phyloP scores from a whole-genome alignment of 805 yeast species.

The Sugiyamaella mastotermitis region DNA sequence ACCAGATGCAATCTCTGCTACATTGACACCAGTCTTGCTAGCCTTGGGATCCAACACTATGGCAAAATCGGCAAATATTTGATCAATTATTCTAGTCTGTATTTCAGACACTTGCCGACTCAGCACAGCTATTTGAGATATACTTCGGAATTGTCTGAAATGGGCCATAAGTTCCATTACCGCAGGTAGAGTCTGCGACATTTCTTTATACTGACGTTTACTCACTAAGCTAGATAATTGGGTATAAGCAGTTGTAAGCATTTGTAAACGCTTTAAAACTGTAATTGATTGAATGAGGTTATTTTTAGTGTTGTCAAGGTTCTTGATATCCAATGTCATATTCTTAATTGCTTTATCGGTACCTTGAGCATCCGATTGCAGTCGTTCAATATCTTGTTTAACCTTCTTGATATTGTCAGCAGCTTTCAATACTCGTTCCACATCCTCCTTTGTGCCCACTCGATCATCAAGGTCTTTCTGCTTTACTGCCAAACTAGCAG shows the following conservation, averaged over 20 bases:
- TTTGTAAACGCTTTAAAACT: conserved; percentile 76
- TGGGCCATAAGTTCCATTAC: conserved; percentile 66
- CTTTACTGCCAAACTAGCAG: conserved; percentile 40
- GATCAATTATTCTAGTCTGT: conserved; percentile 58
- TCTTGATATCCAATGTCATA: conserved; percentile 74
- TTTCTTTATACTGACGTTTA: conserved; percentile 45
- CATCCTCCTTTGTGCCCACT: conserved; percentile 23
- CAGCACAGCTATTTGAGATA: conserved; percentile 68
- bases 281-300: conserved; percentile 84
- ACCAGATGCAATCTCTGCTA: conserved; percentile 12
- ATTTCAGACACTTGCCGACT: conserved; percentile 53
- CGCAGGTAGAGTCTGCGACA: conserved; percentile 57
- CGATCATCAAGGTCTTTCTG: conserved; percentile 32
- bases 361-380: conserved; percentile 42
- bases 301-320: conserved; percentile 73
- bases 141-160: conserved; percentile 75
- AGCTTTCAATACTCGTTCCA: conserved; percentile 21
- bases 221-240: conserved; percentile 45
- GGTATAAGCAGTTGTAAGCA: conserved; percentile 71
- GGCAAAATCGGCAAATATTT: conserved; percentile 66
- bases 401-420: conserved; percentile 31
- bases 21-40: neutral
- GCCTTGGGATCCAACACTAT: conserved; percentile 17
- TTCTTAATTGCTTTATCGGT: conserved; percentile 59
- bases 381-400: conserved; percentile 40